Evolutionary conservation across 805 yeast genomes (phyloP).

Genomic region (Teunomyces kruisii): DNA sequence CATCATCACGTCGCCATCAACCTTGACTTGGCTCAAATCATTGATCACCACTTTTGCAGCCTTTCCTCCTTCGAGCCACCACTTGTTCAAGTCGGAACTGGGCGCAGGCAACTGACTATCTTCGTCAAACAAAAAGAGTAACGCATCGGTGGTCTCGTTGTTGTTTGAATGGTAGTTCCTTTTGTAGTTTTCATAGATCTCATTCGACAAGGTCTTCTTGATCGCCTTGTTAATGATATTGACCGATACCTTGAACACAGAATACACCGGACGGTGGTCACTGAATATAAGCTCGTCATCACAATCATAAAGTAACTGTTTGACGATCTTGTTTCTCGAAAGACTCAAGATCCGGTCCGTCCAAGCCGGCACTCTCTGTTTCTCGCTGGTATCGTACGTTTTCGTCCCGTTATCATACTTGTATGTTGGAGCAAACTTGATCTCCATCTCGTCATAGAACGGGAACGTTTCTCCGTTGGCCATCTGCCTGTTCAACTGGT

Average conservation of each 20-base stretch:
- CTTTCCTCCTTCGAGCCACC: slow-evolving; percentile 89
- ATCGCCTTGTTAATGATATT: slow-evolving; percentile 63
- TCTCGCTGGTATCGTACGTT: slow-evolving; percentile 84
- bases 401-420: slow-evolving; percentile 85
- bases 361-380: slow-evolving; percentile 94
- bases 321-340: slow-evolving; percentile 55
- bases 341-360: slow-evolving; percentile 80
- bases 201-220: slow-evolving; percentile 53
- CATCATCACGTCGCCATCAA: slow-evolving; percentile 23
- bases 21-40: slow-evolving; percentile 35
- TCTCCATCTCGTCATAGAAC: slow-evolving; percentile 72
- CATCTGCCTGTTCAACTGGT: slow-evolving; percentile 79
- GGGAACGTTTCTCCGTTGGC: slow-evolving; percentile 74
- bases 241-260: slow-evolving; percentile 61
- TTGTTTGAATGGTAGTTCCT: slow-evolving; percentile 45
- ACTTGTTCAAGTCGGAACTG: slow-evolving; percentile 72
- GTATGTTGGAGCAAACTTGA: slow-evolving; percentile 85
- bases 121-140: slow-evolving; percentile 25
- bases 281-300: slow-evolving; percentile 62
- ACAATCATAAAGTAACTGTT: slow-evolving; percentile 60
- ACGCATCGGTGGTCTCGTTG: slow-evolving; percentile 27
- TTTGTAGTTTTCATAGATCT: slow-evolving; percentile 58
- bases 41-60: slow-evolving; percentile 65
- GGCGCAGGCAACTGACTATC: slow-evolving; percentile 74
- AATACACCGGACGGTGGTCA: slow-evolving; percentile 90